Evolutionary conservation across 768 basidiomycete species (phyloP).

Genomic region (Galerina sulciceps): DNA sequence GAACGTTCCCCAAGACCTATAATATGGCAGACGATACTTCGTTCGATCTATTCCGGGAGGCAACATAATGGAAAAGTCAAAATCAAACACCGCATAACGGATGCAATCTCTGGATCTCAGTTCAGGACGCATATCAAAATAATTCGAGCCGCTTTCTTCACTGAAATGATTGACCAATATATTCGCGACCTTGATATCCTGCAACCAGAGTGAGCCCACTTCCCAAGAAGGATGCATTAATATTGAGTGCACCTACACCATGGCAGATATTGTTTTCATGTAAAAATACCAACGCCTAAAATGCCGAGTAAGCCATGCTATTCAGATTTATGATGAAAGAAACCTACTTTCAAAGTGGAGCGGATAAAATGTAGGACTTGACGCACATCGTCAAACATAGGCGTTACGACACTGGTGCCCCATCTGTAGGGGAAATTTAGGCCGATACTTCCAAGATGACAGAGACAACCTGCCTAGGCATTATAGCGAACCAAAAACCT

Average conservation of each 20-base stretch:
- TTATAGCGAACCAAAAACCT: constrained; percentile 29
- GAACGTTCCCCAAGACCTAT: constrained; percentile 9
- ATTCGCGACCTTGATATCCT: constrained; percentile 17
- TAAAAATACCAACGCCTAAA: constrained; percentile 20
- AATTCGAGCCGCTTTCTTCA: not conserved
- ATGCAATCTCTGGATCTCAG: constrained; percentile 15
- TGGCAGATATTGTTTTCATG: constrained; percentile 24
- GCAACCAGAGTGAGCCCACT: not conserved
- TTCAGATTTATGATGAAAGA: not conserved
- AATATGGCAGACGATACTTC: constrained; percentile 13
- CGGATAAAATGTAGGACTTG: constrained; percentile 18
- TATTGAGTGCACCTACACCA: constrained; percentile 7
- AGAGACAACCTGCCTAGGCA: constrained; percentile 27
- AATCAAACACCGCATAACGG: constrained; percentile 25
- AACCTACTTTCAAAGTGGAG: constrained; percentile 15
- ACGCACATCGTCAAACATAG: not conserved
- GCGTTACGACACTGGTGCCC: not conserved
- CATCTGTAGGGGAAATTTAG: constrained; percentile 11
- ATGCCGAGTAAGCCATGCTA: not conserved
- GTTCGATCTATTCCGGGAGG: constrained; percentile 6
- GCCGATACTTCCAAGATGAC: not conserved
- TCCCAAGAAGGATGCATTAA: not conserved
- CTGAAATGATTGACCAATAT: constrained; percentile 21
- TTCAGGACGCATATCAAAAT: not conserved
- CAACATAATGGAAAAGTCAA: constrained; percentile 22